Evolutionary conservation across 106 monocot genomes (phyloP).

Genomic region (Acorus gramineus): DNA sequence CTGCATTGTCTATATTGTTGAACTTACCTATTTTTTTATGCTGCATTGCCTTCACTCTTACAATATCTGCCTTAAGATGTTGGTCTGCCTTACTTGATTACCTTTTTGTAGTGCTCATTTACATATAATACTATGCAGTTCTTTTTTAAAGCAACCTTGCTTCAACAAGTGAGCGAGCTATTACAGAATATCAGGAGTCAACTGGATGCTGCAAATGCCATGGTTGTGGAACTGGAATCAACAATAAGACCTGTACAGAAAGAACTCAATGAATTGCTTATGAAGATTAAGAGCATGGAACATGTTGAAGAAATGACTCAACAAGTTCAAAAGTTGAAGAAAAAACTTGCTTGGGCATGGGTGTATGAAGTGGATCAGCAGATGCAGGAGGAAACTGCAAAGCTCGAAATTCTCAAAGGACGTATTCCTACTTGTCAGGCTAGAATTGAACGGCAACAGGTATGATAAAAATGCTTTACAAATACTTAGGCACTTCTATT

Average conservation of each 20-base stretch:
- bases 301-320: conserved; percentile 88
- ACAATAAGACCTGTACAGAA: conserved; percentile 63
- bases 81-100: neutral
- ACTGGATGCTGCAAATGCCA: conserved; percentile 50
- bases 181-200: conserved; percentile 54
- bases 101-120: neutral
- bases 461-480: conserved; percentile 13
- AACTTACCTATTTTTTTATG: no score
- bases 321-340: conserved; percentile 68
- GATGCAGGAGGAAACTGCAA: conserved; percentile 59
- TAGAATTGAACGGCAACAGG: conserved; percentile 55
- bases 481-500: neutral
- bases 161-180: conserved; percentile 88
- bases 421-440: conserved; percentile 89
- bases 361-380: conserved; percentile 85
- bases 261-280: conserved; percentile 59
- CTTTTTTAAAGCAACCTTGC: conserved; percentile 96
- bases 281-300: conserved; percentile 97
- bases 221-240: conserved; percentile 62
- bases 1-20: no score
- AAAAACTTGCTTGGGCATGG: conserved; percentile 92
- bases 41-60: no score
- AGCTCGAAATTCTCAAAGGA: conserved; percentile 62
- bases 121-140: conserved; percentile 33
- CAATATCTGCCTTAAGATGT: neutral